A percentile compares a stretch with the other conserved stretches of the same genome.
phyloP scores from a whole-genome alignment of 805 yeast genomes.

The Priceomyces castillae region DNA sequence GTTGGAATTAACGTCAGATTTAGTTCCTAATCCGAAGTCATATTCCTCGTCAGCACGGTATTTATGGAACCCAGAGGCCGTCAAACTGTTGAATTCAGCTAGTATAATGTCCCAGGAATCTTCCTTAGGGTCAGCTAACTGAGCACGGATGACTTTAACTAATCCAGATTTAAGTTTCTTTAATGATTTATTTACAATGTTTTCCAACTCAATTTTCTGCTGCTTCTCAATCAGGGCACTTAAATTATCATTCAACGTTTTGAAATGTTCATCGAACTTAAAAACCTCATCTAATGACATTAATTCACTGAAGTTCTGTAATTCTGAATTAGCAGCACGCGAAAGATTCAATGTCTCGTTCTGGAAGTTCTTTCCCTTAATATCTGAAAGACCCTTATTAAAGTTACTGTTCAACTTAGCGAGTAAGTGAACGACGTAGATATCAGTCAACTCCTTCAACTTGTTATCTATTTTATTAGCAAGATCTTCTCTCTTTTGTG shows the following conservation, averaged over 20 bases:
- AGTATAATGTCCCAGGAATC: constrained; percentile 63
- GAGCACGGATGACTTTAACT: constrained; percentile 49
- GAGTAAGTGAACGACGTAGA: constrained; percentile 4
- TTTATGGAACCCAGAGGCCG: constrained; percentile 8
- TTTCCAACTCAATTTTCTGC: constrained; percentile 32
- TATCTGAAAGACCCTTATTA: constrained; percentile 1
- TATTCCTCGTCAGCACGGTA: constrained; percentile 22
- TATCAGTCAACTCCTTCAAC: constrained; percentile 36
- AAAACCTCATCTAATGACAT: constrained; percentile 29
- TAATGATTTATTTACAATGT: constrained; percentile 33
- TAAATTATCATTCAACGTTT: constrained; percentile 33
- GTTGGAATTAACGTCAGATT: constrained; percentile 37
- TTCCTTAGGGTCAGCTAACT: constrained; percentile 47
- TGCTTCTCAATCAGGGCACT: constrained; percentile 37
- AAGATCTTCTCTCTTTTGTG: constrained; percentile 55
- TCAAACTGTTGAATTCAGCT: constrained; percentile 34
- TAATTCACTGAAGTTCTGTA: constrained; percentile 12
- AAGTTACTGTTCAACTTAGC: constrained; percentile 11
- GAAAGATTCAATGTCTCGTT: constrained; percentile 11
- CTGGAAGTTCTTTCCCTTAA: constrained; percentile 7
- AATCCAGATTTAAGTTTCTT: constrained; percentile 48
- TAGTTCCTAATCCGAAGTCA: constrained; percentile 69
- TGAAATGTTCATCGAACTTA: constrained; percentile 19
- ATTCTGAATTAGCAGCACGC: constrained; percentile 8
- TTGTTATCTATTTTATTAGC: constrained; percentile 34